phyloP scores from a whole-genome alignment of 164 flowering plant genomes.

The Magnolia kwangsiensis region DNA sequence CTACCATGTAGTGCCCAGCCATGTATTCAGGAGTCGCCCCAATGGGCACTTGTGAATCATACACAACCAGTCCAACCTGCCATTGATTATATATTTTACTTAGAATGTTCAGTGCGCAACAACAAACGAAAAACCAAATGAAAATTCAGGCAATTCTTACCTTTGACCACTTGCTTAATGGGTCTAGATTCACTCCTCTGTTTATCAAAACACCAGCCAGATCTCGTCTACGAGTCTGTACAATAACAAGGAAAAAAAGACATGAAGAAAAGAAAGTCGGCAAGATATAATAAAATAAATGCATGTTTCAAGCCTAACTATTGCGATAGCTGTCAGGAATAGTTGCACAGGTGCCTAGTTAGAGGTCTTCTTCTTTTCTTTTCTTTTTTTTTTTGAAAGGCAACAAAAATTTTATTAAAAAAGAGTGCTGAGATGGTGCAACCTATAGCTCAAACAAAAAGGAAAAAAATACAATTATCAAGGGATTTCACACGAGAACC shows the following conservation, averaged over 20 bases:
- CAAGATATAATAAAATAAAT: background rate
- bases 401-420: no score
- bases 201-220: conserved; percentile 84
- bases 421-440: no score
- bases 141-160: conserved; percentile 32
- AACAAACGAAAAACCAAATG: background rate
- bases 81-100: background rate
- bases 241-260: background rate
- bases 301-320: background rate
- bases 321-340: background rate
- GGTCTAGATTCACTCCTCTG: conserved; percentile 91
- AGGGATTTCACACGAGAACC: no score
- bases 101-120: background rate
- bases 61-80: conserved; percentile 95
- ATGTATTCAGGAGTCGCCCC: conserved; percentile 99
- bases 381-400: no score
- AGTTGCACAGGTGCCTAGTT: background rate
- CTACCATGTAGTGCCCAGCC: conserved; percentile 98
- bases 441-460: no score
- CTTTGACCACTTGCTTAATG: conserved; percentile 97
- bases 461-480: no score
- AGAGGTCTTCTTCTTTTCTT: background rate
- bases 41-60: conserved; percentile 95
- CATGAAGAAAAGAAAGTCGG: background rate
- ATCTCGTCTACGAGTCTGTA: conserved; percentile 83